Percentiles rank a stretch among this genome's conserved stretches.
Conservation (phyloP, 164 flowering plant genomes). For the Echeveria elegans region DNA sequence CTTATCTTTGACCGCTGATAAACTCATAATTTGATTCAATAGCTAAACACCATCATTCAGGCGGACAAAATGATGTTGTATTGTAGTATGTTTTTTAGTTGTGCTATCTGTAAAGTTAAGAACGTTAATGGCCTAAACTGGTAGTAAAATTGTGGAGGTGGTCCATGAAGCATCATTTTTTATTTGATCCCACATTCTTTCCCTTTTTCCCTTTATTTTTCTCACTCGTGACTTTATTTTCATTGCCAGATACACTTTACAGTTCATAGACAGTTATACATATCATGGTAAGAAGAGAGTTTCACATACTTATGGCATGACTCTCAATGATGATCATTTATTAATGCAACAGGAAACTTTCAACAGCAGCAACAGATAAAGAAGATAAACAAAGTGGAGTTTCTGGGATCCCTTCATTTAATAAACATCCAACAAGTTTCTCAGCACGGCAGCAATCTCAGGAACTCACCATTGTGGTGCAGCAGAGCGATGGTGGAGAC, state of each 20-base stretch:
- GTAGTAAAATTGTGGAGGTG: neutral
- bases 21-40: neutral
- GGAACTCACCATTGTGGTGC: constrained; percentile 15
- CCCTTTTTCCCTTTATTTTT: neutral
- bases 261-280: neutral
- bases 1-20: neutral
- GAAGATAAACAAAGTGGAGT: constrained; percentile 8
- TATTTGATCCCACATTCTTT: neutral
- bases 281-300: neutral
- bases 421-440: constrained; percentile 17
- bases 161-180: constrained; percentile 7
- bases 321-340: neutral
- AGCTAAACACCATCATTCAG: neutral
- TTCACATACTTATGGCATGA: neutral
- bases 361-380: constrained; percentile 14
- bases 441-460: constrained; percentile 9
- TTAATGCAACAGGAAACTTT: constrained; percentile 6
- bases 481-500: constrained; percentile 47
- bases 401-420: constrained; percentile 10
- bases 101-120: neutral
- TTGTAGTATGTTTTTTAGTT: neutral
- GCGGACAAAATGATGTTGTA: constrained; percentile 1
- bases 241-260: constrained; percentile 3
- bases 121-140: neutral
- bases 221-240: constrained; percentile 1